These are phyloP conservation scores for Tremellales sp. DNA, from an alignment of 1,284 basidiomycete genomes.

Conservation along the genomic window DNA sequence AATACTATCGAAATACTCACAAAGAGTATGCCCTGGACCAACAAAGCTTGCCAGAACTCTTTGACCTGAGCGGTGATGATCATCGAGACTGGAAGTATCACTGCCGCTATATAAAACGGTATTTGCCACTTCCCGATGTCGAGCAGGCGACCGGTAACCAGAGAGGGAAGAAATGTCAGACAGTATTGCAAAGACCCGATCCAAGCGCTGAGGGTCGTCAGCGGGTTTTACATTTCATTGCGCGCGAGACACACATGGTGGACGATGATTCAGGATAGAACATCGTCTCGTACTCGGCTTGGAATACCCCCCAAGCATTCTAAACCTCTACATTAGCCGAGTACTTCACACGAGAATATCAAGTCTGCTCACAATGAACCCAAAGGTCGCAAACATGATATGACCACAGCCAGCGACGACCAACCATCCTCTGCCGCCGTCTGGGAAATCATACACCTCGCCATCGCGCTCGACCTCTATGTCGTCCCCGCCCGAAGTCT, in stretches of 20 bases:
- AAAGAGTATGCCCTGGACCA: slow-evolving; percentile 14
- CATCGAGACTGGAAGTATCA: slow-evolving; percentile 52
- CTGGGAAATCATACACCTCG: slow-evolving; percentile 17
- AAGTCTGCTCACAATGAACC: slow-evolving; percentile 25
- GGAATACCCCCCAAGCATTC: slow-evolving; percentile 27
- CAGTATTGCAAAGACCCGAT: slow-evolving; percentile 65
- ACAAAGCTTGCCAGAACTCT: slow-evolving; percentile 54
- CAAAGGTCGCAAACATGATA: slow-evolving; percentile 19
- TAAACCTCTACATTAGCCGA: slow-evolving; percentile 6
- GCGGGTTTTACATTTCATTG: neutral
- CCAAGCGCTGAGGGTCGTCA: slow-evolving; percentile 51
- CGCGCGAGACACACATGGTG: slow-evolving; percentile 12
- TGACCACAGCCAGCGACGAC: slow-evolving; percentile 18
- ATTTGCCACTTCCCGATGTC: slow-evolving; percentile 55
- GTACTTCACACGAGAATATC: too few species aligned
- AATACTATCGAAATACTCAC: neutral
- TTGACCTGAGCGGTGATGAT: slow-evolving; percentile 56
- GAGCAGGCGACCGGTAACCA: slow-evolving; percentile 56
- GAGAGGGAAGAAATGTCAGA: slow-evolving; percentile 47
- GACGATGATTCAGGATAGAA: slow-evolving; percentile 14
- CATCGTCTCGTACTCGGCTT: slow-evolving; percentile 15
- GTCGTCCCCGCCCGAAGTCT: neutral
- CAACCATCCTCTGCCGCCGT: slow-evolving; percentile 23
- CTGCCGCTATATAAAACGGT: slow-evolving; percentile 50
- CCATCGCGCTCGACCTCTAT: slow-evolving; percentile 8